These are phyloP conservation scores for Phlegmacium glaucopus DNA, from an alignment of 768 basidiomycete genomes.

Conservation along the genomic window DNA sequence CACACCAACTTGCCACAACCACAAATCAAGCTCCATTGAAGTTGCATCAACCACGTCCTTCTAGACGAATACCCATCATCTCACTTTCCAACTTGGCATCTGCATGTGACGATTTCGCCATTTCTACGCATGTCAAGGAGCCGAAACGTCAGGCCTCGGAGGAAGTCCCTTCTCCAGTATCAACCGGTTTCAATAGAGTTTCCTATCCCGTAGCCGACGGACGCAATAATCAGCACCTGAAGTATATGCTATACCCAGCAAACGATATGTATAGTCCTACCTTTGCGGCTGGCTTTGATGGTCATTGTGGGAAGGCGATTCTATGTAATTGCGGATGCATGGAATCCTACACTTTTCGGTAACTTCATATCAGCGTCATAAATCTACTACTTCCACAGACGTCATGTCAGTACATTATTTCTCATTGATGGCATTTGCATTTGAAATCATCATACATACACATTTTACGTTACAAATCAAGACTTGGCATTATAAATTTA, in stretches of 20 bases:
- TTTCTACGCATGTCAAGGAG: not conserved
- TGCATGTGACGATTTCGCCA: slow-evolving; percentile 29
- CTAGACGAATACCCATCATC: slow-evolving; percentile 41
- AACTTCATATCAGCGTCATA: slow-evolving; percentile 3
- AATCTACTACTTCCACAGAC: no score
- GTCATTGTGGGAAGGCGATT: slow-evolving; percentile 11
- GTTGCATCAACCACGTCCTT: slow-evolving; percentile 45
- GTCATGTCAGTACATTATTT: not conserved
- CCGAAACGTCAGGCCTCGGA: not conserved
- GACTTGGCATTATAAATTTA: slow-evolving; percentile 6
- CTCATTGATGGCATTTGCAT: not conserved
- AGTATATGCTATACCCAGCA: slow-evolving; percentile 6
- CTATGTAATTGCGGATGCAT: slow-evolving; percentile 36
- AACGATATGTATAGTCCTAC: slow-evolving; percentile 9
- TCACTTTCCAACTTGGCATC: slow-evolving; percentile 39
- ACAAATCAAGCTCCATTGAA: slow-evolving; percentile 25
- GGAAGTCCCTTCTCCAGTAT: not conserved
- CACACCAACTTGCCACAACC: no score
- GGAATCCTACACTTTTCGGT: slow-evolving; percentile 27
- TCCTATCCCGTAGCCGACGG: slow-evolving; percentile 13
- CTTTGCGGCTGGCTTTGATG: slow-evolving; percentile 5
- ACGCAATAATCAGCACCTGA: slow-evolving; percentile 11
- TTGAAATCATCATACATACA: not conserved
- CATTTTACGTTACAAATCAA: slow-evolving; percentile 22
- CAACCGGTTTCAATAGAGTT: slow-evolving; percentile 9